phyloP scores from a whole-genome alignment of 2,329 filamentous ascomycete genomes.

The Orbilia oligospora region DNA sequence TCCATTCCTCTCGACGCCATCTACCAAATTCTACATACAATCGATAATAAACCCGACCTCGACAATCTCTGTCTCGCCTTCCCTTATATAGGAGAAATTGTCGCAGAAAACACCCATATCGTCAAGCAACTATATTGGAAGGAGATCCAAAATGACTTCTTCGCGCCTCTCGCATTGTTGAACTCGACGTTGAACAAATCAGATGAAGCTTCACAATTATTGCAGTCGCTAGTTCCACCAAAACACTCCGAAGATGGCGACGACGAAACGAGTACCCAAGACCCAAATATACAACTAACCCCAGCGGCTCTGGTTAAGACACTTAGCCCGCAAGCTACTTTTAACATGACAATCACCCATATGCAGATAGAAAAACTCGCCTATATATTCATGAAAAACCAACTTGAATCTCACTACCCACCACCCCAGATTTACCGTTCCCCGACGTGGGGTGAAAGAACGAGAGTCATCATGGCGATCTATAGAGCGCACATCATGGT shows the following conservation, averaged over 20 bases:
- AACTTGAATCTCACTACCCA: slow-evolving; percentile 24
- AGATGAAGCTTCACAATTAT: background rate
- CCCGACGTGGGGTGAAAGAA: slow-evolving; percentile 8
- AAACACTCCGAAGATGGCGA: background rate
- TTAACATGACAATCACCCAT: slow-evolving; percentile 28
- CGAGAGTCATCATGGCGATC: slow-evolving; percentile 28
- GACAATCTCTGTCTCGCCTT: slow-evolving; percentile 22
- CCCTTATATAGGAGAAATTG: slow-evolving; percentile 13
- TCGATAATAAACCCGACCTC: slow-evolving; percentile 18
- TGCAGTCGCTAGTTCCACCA: background rate
- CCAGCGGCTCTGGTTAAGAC: background rate
- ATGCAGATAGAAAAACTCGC: slow-evolving; percentile 20
- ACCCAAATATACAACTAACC: too few species aligned
- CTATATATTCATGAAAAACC: slow-evolving; percentile 20
- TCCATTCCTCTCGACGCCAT: slow-evolving; percentile 1
- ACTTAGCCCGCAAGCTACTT: background rate
- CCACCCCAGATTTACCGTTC: background rate
- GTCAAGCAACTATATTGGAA: slow-evolving; percentile 20
- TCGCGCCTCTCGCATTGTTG: slow-evolving; percentile 4
- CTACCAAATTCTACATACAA: background rate
- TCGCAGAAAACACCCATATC: background rate
- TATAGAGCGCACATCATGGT: slow-evolving; percentile 27
- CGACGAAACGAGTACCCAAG: background rate
- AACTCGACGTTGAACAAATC: slow-evolving; percentile 13
- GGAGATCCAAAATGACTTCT: slow-evolving; percentile 33